Conservation (phyloP, 257 asterid species). For the Solanum infundibuliforme region DNA sequence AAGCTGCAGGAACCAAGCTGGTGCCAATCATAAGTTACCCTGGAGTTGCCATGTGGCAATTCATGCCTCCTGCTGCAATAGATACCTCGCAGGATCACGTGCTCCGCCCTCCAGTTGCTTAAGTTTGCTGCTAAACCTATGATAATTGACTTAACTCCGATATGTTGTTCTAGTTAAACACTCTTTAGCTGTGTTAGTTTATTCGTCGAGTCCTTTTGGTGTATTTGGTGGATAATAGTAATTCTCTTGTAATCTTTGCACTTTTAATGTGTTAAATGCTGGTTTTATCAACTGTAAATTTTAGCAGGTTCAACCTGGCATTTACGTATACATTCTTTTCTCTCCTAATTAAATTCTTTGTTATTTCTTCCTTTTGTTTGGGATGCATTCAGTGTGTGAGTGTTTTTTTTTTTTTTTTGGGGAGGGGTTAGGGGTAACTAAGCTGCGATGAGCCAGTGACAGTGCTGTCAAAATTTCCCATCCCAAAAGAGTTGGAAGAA, state of each 20-base stretch:
- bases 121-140: constrained; percentile 16
- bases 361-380: background rate
- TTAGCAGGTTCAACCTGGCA: constrained; percentile 7
- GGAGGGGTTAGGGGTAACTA: background rate
- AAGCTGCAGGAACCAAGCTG: constrained; percentile 56
- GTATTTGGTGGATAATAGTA: constrained; percentile 24
- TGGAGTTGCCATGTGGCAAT: constrained; percentile 96
- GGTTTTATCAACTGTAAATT: constrained; percentile 22
- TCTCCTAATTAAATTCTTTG: background rate
- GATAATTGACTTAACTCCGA: constrained; percentile 1
- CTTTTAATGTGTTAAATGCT: constrained; percentile 10
- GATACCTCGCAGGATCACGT: constrained; percentile 94
- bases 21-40: constrained; percentile 86
- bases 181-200: constrained; percentile 5
- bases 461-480: constrained; percentile 53
- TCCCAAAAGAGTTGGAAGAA: constrained; percentile 64
- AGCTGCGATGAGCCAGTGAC: background rate
- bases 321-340: background rate
- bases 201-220: background rate
- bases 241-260: background rate
- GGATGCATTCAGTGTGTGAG: background rate
- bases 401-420: too few relatives aligned
- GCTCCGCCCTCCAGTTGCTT: constrained; percentile 94
- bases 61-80: constrained; percentile 93
- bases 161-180: constrained; percentile 14